Evolutionary conservation across 2,329 filamentous ascomycete genomes (phyloP), one percentile per base, ranked within the genome.

Genomic region (Cercospora sojina): DNA sequence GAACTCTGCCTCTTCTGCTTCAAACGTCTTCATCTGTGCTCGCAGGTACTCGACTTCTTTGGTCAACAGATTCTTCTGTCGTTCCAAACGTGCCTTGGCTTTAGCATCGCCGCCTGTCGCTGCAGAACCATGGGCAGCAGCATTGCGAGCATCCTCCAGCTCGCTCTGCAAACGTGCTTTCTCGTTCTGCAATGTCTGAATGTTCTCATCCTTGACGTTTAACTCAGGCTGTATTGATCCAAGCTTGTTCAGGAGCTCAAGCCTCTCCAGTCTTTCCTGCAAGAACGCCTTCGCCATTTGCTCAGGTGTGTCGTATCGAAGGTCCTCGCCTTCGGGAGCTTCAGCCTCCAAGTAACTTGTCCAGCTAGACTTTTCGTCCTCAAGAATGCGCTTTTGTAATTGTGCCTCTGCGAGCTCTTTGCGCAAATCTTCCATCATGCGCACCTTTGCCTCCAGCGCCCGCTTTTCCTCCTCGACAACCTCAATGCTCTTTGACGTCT

Each of bases 381-480:
- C 92, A 0, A 99, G 82, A 3, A 93, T 86, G 74, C 96, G 91
- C 62, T 91, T 89, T 74, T 97, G 93, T 43, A 96, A 84, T 68
- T 91, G 87, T 20, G 90, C 87, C 76, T 97, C 94, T 9, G 87
- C 85, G 12, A 98, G 83, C 75, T 97, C 91, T 29, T 86, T 83
- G 74, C 95, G 88, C 9, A 97, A 75, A 12, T 87, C 84, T 65
- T 91, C 88, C 78, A 94, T 90, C 41, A 90, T 83, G 67, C 92
- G 88, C 1, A 99, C 78, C 74, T 88, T 92, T 32, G 89, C 88
- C 77, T 95, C 90, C 23, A 99, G 81, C 0, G 88, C 87, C 68
- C 91, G 85, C 82, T 98, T 98, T 81, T 99, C 93, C 77, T 99
- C 95, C 76, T 99, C 93, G 0, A 98, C 91, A 2, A 99, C 87